Evolutionary conservation across 495 filamentous ascomycete genomes (phyloP), one percentile per base, ranked within the genome.

Genomic region (Penicillium verhagenii): DNA sequence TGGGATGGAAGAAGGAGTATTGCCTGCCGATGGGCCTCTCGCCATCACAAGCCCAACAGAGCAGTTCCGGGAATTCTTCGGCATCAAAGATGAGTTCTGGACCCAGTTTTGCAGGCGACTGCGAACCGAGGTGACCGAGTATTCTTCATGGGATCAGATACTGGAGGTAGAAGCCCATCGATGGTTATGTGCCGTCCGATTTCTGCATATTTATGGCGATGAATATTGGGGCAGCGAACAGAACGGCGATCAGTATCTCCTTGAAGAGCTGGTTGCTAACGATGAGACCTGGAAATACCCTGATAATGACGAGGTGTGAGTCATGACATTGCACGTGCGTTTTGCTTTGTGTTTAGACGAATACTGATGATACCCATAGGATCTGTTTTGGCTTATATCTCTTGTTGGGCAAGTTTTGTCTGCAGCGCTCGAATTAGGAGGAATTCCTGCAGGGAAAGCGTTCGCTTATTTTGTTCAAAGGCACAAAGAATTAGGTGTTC

Each of bases 41-140:
- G n/a, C n/a, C 37, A 39, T 11, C 37, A 39, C 37, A 11, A 55
- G 46, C 9, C 39, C 24, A 0, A 53, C 63, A 16, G 55, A 56
- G 2, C 26, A 54, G 19, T 68, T 68, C 24, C 47, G 57, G 2
- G n/a, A 6, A 0, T 65, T 61, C 11, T 56, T 68, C 0, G 59
- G 66, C 48, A 13, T 68, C 31, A 63, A 61, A 16, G 2, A 9
- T 2, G 51, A 56, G 1, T 35, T 29, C n/a, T 58, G 57, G 52
- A 28, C 47, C 3, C 37, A 38, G 4, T 63, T 68, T 46, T 43
- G 53, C 18, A 21, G n/a, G 5, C 47, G 37, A 11, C 23, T 67
- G 1, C 38, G 35, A 6, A 47, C 53, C 0, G 24, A 57, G 26
- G 54, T 56, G 4, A 25, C 40, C 11, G 1, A 18, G 4, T 8